Evolutionary conservation across 306 rosid genomes (phyloP).

Genomic region (Sphenostylis stenocarpa): DNA sequence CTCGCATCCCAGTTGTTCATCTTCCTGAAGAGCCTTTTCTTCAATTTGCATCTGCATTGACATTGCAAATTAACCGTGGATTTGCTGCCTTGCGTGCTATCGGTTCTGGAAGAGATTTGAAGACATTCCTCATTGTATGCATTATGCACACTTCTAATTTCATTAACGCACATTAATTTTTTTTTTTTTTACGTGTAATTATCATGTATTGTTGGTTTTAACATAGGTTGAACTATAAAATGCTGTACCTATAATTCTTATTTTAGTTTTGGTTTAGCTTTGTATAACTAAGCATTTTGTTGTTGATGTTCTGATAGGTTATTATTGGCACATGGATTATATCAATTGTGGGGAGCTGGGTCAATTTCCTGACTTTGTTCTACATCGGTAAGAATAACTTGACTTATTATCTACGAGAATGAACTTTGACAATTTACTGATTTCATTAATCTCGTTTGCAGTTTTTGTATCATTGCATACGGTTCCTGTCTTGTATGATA

Average conservation of each 20-base stretch:
- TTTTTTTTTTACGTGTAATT: neutral
- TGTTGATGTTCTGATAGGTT: slow-evolving; percentile 44
- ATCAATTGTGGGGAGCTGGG: slow-evolving; percentile 68
- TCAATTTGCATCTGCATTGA: slow-evolving; percentile 57
- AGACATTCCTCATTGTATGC: slow-evolving; percentile 76
- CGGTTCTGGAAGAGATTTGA: slow-evolving; percentile 77
- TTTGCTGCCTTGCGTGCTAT: slow-evolving; percentile 51
- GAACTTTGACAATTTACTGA: neutral
- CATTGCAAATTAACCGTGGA: slow-evolving; percentile 62
- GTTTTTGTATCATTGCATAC: slow-evolving; percentile 77
- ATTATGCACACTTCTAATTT: neutral
- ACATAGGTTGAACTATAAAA: neutral
- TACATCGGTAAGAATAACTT: slow-evolving; percentile 58
- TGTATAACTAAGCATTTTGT: neutral
- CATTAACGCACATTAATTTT: neutral
- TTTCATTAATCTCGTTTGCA: slow-evolving; percentile 36
- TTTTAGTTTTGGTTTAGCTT: neutral
- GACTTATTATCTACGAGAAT: neutral
- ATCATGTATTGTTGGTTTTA: neutral
- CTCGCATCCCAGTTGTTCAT: slow-evolving; percentile 66
- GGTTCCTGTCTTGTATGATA: slow-evolving; percentile 75
- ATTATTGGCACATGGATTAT: slow-evolving; percentile 80
- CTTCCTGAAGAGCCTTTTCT: slow-evolving; percentile 72
- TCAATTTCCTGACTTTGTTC: slow-evolving; percentile 88
- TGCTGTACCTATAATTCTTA: neutral